Evolutionary conservation across 768 basidiomycete species (phyloP).

Genomic region (Neoboletus brunneissimus): DNA sequence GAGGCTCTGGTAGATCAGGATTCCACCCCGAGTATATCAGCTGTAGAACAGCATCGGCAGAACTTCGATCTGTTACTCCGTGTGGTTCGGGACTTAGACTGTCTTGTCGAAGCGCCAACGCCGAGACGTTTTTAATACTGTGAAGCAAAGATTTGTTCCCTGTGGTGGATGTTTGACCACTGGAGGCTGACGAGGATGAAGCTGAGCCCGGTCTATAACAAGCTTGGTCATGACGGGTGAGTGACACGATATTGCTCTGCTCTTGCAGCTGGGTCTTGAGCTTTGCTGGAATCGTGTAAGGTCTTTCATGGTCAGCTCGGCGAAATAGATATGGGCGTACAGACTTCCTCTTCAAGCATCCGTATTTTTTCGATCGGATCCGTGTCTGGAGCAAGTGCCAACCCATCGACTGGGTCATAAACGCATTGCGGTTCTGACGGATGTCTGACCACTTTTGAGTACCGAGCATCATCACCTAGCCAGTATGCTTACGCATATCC

Average conservation of each 20-base stretch:
- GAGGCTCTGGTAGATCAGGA: slow-evolving; percentile 76
- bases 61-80: slow-evolving; percentile 36
- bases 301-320: not conserved
- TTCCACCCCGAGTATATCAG: slow-evolving; percentile 81
- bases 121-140: slow-evolving; percentile 1
- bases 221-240: slow-evolving; percentile 17
- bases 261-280: slow-evolving; percentile 63
- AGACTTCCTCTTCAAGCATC: slow-evolving; percentile 73
- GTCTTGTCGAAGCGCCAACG: slow-evolving; percentile 35
- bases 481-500: slow-evolving; percentile 67
- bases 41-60: slow-evolving; percentile 56
- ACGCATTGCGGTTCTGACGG: slow-evolving; percentile 83
- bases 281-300: slow-evolving; percentile 43
- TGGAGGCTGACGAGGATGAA: slow-evolving; percentile 21
- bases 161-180: slow-evolving; percentile 9
- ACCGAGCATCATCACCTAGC: not conserved
- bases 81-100: slow-evolving; percentile 53
- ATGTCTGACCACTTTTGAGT: slow-evolving; percentile 47
- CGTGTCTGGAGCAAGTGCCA: slow-evolving; percentile 70
- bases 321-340: slow-evolving; percentile 38
- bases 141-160: slow-evolving; percentile 7
- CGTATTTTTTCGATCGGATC: slow-evolving; percentile 80
- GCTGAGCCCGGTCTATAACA: slow-evolving; percentile 20
- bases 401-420: slow-evolving; percentile 84
- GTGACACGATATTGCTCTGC: slow-evolving; percentile 38